Base-by-base conservation (phyloP, 139 green algal species). In the Chlorella sp. region DNA sequence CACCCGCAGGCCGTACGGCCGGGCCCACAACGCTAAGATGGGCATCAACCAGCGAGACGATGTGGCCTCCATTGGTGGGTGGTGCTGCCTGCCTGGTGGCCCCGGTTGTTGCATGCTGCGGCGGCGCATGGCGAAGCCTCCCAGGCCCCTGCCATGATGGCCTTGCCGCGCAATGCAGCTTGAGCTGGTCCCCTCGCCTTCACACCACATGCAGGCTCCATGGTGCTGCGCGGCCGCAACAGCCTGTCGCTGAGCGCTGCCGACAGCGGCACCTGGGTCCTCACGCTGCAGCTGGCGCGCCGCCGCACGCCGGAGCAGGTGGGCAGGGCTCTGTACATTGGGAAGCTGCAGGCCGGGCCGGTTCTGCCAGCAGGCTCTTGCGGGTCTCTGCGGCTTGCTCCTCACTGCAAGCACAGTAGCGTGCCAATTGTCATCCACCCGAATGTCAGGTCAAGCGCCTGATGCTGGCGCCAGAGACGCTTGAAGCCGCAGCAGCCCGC, bases 1-100 rank as follows among this genome's bases (percentile, higher is more conserved):
- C 51, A 60, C 51, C 51, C 15, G 89, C 78, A 71, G 89, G 41
- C 85, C 89, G 4, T 94, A 94, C 41, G 30, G 36, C 2, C 86
- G 92, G 26, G 83, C 84, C 65, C 21, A 36, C 21, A 88, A 85
- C 38, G 80, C 65, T 30, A 95, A 95, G 78, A 88, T 97, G 83
- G 94, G 94, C 32, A 78, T 81, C 62, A 97, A 97, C 86, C 90
- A 93, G 83, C 86, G 95, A 3, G 95, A 98, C 81, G 91, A 96
- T 82, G 68, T 91, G 9, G 89, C 86, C 25, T 90, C 87, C 82
- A 80, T 96, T n/a, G 74, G 85, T 82, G 85, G 17, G 78, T 26
- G 68, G 32, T n/a, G n/a, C n/a, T n/a, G n/a, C n/a, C n/a, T n/a
- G n/a, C n/a, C 17, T 44, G 65, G 30, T 44, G 51, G 51, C 51